These are phyloP conservation scores for Monosporascus ibericus DNA, from an alignment of 2,329 filamentous ascomycete species.

Conservation along the genomic window DNA sequence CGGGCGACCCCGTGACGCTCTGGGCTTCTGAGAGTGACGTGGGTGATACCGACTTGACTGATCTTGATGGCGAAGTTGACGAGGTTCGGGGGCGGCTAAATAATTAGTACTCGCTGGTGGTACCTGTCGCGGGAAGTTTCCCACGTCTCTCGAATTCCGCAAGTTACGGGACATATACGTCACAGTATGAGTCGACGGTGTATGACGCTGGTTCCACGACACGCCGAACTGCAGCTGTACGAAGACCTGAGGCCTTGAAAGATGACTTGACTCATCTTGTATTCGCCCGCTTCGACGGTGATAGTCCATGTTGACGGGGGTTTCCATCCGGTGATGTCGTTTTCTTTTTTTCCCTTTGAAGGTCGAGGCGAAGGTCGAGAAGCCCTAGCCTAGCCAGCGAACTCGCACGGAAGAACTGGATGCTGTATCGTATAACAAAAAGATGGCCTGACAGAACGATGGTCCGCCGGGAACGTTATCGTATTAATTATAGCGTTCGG, in stretches of 20 bases:
- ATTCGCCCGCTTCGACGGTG: constrained; percentile 13
- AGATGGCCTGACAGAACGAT: background rate
- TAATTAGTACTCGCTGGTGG: constrained; percentile 41
- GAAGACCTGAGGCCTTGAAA: constrained; percentile 38
- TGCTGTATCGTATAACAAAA: background rate
- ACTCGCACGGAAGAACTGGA: no score
- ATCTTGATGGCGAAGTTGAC: constrained; percentile 20
- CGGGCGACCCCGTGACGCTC: constrained; percentile 9
- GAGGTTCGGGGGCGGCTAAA: constrained; percentile 24
- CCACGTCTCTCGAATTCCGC: constrained; percentile 31
- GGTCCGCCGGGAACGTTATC: no score
- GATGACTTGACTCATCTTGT: constrained; percentile 18
- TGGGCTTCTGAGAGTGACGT: constrained; percentile 12
- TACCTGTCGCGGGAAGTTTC: constrained; percentile 39
- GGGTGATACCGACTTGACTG: constrained; percentile 10
- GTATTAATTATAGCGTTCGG: no score
- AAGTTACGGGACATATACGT: constrained; percentile 42
- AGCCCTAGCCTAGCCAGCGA: background rate
- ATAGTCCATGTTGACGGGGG: constrained; percentile 20
- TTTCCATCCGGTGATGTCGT: constrained; percentile 9
- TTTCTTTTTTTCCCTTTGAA: background rate
- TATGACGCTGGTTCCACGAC: constrained; percentile 39
- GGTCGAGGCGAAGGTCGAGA: background rate
- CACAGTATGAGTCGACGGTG: constrained; percentile 37
- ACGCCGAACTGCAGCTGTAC: constrained; percentile 47